Evolutionary conservation across 768 basidiomycete species (phyloP).

Genomic region (Glaciozyma antarctica): DNA sequence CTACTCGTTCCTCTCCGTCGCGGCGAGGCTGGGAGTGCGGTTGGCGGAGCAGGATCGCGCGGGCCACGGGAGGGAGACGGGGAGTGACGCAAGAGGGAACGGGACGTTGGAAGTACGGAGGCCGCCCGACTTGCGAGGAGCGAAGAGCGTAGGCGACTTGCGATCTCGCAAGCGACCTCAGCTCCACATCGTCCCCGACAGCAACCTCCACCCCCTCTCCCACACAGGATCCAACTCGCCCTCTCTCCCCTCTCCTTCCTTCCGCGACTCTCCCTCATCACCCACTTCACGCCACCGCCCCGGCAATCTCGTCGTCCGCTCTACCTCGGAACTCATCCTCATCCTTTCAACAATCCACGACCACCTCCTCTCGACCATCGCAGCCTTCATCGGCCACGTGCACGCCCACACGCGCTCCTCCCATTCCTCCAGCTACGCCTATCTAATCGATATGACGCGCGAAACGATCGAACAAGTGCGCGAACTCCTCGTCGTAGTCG

Average conservation of each 20-base stretch:
- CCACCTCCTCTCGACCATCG: conserved; percentile 81
- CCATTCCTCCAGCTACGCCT: conserved; percentile 85
- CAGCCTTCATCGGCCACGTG: conserved; percentile 93
- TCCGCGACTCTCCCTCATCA: not conserved
- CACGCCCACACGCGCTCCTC: conserved; percentile 80
- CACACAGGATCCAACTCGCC: not conserved
- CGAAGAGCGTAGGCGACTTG: conserved; percentile 19
- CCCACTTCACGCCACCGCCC: not conserved
- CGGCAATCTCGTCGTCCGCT: conserved; percentile 7
- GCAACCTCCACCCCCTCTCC: not conserved
- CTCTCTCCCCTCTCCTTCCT: not conserved
- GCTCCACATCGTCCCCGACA: not conserved
- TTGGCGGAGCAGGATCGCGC: not conserved
- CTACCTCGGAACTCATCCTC: conserved; percentile 8
- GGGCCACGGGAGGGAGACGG: not conserved
- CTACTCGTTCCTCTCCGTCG: conserved; percentile 56
- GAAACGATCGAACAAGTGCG: conserved; percentile 90
- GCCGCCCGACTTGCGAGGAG: conserved; percentile 1
- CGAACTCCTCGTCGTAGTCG: conserved; percentile 80
- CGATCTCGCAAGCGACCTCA: conserved; percentile 9
- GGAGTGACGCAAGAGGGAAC: not conserved
- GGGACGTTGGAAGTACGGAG: not conserved
- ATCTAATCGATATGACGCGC: conserved; percentile 87
- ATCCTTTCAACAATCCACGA: conserved; percentile 55
- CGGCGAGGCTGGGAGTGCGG: conserved; percentile 16